Percentiles rank a stretch among this genome's conserved stretches.
These are phyloP conservation scores for Phialocephala subalpina DNA, from an alignment of 2,329 filamentous ascomycete species.

Conservation along the genomic window DNA sequence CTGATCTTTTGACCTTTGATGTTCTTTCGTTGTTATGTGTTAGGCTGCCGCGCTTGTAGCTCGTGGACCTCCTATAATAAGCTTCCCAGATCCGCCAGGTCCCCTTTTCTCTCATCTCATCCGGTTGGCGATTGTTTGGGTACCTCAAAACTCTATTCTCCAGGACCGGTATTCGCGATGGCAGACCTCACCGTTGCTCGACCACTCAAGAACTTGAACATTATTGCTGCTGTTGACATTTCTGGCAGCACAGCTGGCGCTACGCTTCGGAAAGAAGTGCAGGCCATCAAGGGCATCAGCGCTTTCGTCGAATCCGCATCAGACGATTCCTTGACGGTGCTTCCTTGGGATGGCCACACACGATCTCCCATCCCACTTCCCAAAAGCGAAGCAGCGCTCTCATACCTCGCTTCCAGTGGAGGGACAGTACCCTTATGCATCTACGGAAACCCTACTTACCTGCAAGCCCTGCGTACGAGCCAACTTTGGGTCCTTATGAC, in stretches of 20 bases:
- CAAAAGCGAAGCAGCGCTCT: neutral
- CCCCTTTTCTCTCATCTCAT: neutral
- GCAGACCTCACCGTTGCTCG: neutral
- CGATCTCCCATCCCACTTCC: neutral
- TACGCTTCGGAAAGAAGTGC: neutral
- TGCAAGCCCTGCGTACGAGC: neutral
- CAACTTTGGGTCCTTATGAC: constrained; percentile 13
- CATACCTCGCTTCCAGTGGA: neutral
- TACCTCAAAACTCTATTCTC: neutral
- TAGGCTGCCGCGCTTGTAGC: neutral
- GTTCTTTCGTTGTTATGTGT: neutral
- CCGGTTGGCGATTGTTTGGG: too few relatives aligned
- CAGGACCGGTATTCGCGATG: neutral
- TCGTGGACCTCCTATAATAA: neutral
- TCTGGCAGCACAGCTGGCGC: constrained; percentile 6
- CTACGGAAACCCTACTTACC: neutral
- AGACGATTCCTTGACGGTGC: neutral
- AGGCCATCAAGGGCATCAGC: neutral
- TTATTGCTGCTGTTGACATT: constrained; percentile 14
- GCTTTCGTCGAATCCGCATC: neutral
- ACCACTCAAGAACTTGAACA: constrained; percentile 4
- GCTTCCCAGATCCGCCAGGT: neutral
- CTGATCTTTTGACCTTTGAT: neutral
- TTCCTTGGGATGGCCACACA: neutral
- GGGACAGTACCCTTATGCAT: constrained; percentile 5